Conservation (phyloP, 257 asterid species). For the Penstemon newberryi region DNA sequence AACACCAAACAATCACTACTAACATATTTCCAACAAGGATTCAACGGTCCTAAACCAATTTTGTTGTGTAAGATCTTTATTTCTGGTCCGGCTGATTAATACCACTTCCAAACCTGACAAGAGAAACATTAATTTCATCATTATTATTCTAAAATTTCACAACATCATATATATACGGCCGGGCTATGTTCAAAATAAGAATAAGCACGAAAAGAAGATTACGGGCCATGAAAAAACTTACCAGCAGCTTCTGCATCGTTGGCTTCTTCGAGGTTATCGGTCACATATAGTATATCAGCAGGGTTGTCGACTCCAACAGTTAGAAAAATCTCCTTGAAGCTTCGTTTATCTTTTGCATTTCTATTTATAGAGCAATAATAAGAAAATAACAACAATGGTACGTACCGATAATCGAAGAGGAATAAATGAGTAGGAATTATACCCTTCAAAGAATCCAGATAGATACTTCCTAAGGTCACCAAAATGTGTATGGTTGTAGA, state of each 20-base stretch:
- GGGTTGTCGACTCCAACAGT: constrained; percentile 18
- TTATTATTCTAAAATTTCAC: no score
- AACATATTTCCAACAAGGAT: no score
- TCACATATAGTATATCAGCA: constrained; percentile 13
- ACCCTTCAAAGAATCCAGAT: constrained; percentile 20
- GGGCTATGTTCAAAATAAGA: no score
- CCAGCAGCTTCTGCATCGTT: constrained; percentile 19
- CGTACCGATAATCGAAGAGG: not conserved
- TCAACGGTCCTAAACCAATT: no score
- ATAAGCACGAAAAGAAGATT: not conserved
- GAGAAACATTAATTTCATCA: no score
- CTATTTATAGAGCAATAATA: not conserved
- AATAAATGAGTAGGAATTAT: not conserved
- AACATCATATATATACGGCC: no score
- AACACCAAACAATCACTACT: no score
- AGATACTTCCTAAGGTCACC: constrained; percentile 21
- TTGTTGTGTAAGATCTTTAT: no score
- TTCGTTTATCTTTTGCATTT: not conserved
- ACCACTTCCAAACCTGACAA: no score
- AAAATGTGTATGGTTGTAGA: not conserved
- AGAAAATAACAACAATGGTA: not conserved
- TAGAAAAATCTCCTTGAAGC: constrained; percentile 3
- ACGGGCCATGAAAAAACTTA: not conserved
- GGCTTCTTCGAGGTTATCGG: constrained; percentile 10
- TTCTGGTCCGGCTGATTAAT: no score